Base-by-base conservation (phyloP, 352 stramenopile species). In the Globisporangium splendens region DNA sequence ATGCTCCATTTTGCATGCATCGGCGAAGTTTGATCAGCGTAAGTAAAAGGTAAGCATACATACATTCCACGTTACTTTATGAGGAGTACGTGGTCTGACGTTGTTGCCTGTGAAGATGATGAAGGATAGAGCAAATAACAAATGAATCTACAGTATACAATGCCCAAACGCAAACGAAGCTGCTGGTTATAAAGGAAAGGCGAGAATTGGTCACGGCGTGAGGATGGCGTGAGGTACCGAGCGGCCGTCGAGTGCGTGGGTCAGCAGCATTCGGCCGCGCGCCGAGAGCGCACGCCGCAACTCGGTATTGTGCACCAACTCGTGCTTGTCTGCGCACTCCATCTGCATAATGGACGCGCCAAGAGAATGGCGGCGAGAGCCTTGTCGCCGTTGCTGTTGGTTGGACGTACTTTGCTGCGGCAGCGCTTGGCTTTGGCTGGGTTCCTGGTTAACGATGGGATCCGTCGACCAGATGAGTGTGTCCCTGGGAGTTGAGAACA, bases 1-100 rank as follows among this genome's bases (percentile, higher is more conserved):
- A 72, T 88, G 55, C 24, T 90, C 12, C 67, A 84, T 46, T 88
- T 89, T 51, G 66, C 62, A n/a, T 83, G 59, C 41, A 43, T 86
- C 35, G 46, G 46, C n/a, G 13, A 38, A 35, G 28, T 35, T 6
- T 35, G 10, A 10, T 35, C 28, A 10, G 28, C 28, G 5, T 4
- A 35, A 6, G 28, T 35, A 6, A 35, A 4, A 35, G 28, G 28
- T 35, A 10, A 4, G 28, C 28, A 35, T 35, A 8, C 28, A 10
- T 35, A 10, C 28, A 35, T 35, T 35, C 28, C 28, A 35, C 5
- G 28, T 35, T 35, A 35, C 28, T 4, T 35, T 35, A 35, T 35
- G 28, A 35, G 28, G 28, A 35, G 28, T 35, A 35, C 28, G 5
- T 35, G 7, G 28, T 8, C 28, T 35, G 28, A 35, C 28, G 28